phyloP scores from a whole-genome alignment of 2,329 filamentous ascomycete species.

The Talaromyces sp. region DNA sequence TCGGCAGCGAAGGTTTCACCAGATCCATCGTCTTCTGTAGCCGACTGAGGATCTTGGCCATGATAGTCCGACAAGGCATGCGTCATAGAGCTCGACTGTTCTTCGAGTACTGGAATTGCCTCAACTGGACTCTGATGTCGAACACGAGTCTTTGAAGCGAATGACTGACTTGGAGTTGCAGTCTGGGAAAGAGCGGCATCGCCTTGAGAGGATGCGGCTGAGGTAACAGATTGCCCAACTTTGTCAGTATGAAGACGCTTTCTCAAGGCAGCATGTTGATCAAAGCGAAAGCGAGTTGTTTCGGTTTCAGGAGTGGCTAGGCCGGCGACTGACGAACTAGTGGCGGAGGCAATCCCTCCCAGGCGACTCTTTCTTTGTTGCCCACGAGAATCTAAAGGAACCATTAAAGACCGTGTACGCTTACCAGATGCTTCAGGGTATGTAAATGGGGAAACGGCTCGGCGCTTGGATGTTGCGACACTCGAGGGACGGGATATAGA shows the following conservation, averaged over 20 bases:
- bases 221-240: conserved; percentile 31
- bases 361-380: conserved; percentile 21
- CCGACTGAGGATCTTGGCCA: conserved; percentile 12
- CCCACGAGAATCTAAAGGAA: conserved; percentile 48
- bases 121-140: conserved; percentile 14
- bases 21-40: conserved; percentile 14
- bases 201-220: conserved; percentile 26
- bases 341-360: conserved; percentile 25
- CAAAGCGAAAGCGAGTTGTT: conserved; percentile 27
- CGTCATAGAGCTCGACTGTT: conserved; percentile 17
- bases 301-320: conserved; percentile 43
- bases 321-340: conserved; percentile 31
- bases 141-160: conserved; percentile 20
- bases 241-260: conserved; percentile 33
- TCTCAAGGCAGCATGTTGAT: conserved; percentile 26
- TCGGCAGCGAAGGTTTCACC: conserved; percentile 22
- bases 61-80: conserved; percentile 15
- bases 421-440: conserved; percentile 50
- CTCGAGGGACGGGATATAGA: conserved; percentile 26
- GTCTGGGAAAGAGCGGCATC: conserved; percentile 19
- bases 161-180: conserved; percentile 16
- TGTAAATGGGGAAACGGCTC: conserved; percentile 52
- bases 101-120: conserved; percentile 20
- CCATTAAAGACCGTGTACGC: conserved; percentile 24
- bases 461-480: conserved; percentile 39